Base-by-base conservation (phyloP, 1,139 yeast genomes). In the Suhomyces coccinellae region DNA sequence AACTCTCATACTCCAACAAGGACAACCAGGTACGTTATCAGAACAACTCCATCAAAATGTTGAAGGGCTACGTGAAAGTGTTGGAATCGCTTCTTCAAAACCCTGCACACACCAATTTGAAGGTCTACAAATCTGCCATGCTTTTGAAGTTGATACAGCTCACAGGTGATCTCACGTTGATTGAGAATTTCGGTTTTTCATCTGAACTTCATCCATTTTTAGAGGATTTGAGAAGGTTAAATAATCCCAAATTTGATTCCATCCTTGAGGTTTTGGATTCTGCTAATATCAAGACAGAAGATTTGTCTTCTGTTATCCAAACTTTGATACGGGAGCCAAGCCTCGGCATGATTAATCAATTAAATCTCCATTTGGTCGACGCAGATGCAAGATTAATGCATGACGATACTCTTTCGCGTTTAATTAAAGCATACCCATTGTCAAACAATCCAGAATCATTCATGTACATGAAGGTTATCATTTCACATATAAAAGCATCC, bases 21-120 rank as follows among this genome's bases (percentile, higher is more conserved):
- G 52, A 49, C 10, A 52, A 52, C 26, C 13, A 22, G 8, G 16
- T 30, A 12, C 50, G 53, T 37, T 55, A 52, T 36, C 46, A 46
- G 31, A 43, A 56, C 14, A 63, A 63, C 45, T 40, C 48, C 13
- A 45, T 54, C 10, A 65, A 67, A 45, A 54, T 68, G 44, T 28
- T 65, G 4, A 52, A 48, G 16, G 73, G 72, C 1, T 62, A 56
- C 40, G 40, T 58, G 5, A 60, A 61, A 38, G 36, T 67, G 3
- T 49, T 57, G 28, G 48, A 46, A 20, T 44, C 47, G 6, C 34
- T 51, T 15, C 26, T 43, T 4, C 42, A 39, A 13, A 33, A 15
- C n/a, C 30, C 39, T 2, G 45, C 43, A 11, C 39, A 40, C n/a
- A 9, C 38, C 6, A 20, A 31, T 3, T 38, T 47, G 12, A 33